Evolutionary conservation across 371 early-diverging fungal species (phyloP).

Genomic region (Mucor plumbeus): DNA sequence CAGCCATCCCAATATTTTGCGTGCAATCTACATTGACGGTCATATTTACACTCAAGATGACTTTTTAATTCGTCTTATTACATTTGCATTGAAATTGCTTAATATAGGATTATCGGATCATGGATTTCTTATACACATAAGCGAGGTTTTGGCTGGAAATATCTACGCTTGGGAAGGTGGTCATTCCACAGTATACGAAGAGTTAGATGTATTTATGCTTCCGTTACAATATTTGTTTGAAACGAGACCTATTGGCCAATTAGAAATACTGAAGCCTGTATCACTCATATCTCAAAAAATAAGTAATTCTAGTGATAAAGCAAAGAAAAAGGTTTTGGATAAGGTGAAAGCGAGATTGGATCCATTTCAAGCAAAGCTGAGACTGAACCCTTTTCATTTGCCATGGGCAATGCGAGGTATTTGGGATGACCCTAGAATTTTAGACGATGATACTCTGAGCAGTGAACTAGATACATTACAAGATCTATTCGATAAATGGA

Average conservation of each 20-base stretch:
- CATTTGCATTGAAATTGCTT: conserved; percentile 81
- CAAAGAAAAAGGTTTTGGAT: conserved; percentile 7
- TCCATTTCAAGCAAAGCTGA: conserved; percentile 53
- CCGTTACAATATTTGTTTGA: conserved; percentile 48
- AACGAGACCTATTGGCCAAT: conserved; percentile 31
- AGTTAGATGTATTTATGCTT: conserved; percentile 80
- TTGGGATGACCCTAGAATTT: conserved; percentile 68
- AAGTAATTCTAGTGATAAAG: not conserved
- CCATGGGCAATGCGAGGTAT: conserved; percentile 92
- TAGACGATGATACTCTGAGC: conserved; percentile 48
- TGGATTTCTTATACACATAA: conserved; percentile 82
- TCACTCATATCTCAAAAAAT: not conserved
- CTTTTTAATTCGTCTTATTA: conserved; percentile 83
- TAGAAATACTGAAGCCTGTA: conserved; percentile 10
- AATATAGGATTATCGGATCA: conserved; percentile 87
- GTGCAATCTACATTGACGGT: conserved; percentile 88
- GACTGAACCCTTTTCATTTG: conserved; percentile 82
- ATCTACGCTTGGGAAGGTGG: conserved; percentile 84
- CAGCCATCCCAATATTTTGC: conserved; percentile 83
- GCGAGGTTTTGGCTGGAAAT: conserved; percentile 85
- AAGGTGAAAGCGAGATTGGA: conserved; percentile 37
- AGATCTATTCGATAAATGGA: conserved; percentile 75
- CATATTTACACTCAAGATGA: conserved; percentile 73
- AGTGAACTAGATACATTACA: conserved; percentile 67
- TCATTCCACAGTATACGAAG: conserved; percentile 92